Evolutionary conservation across 1,284 basidiomycete species (phyloP), one percentile per base, ranked within the genome.

Genomic region (Phellopilus nigrolimitatus): DNA sequence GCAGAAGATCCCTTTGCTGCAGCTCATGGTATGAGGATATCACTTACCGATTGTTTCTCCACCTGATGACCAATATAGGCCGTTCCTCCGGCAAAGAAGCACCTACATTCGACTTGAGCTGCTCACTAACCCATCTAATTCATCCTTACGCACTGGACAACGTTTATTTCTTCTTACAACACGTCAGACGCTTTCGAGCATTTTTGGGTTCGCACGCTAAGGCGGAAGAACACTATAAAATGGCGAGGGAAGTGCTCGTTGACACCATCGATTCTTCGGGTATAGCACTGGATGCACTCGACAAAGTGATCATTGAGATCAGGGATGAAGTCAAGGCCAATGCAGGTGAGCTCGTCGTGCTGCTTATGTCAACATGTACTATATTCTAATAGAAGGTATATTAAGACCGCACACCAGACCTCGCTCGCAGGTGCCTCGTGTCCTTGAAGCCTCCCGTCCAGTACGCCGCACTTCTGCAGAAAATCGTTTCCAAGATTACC

Each of bases 211-310:
- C 69, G 6, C 65, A 80, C 37, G 69, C 75, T 6, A 72, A 82
- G 17, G 73, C 72, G 42, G 74, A 71, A 53, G 81, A 85, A 63
- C 79, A 72, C 55, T 70, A 80, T 8, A 75, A 79, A 44, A 78
- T 84, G 25, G 83, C 84, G 1, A 78, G 76, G 59, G 75, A 78
- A 44, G 68, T 79, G 30, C 66, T 89, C 2, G 59, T 80, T 47
- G 84, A 88, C 62, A 62, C 75, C 28, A 71, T 88, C 10, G 74
- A 78, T 55, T 75, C 69, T 56, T 84, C 82, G 36, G 83, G 83
- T 2, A 66, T 89, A 38, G 70, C 86, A 56, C 64, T 88, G 40
- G 66, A 64, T 34, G 72, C 64, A 0, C 61, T 89, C 47, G 71
- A 75, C 9, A 58, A 64, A 7, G 60, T 79, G 28, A 62, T 88